Base-by-base conservation (phyloP, 2,329 filamentous ascomycete genomes). In the Emmonsia crescens region DNA sequence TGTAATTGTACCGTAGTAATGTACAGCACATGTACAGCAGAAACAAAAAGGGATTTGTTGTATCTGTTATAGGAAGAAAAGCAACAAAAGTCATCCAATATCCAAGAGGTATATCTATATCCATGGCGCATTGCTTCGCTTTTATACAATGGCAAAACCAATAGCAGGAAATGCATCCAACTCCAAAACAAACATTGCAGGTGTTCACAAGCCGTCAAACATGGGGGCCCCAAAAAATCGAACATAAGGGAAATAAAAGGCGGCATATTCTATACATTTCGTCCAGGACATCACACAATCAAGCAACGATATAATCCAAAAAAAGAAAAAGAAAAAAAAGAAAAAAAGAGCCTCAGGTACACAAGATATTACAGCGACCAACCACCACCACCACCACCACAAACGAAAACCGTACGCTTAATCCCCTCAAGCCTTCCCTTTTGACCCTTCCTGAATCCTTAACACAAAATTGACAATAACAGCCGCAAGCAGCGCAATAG, bases 401-500 rank as follows among this genome's bases (percentile, higher is more conserved):
- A n/a, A 14, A 46, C 36, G n/a, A 33, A n/a, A 33, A 14, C 57
- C 40, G 0, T 12, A 59, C n/a, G 4, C 29, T 38, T 24, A 24
- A 14, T 12, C 42, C 29, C 27, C 27, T 58, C 40, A 52, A 40
- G 21, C 33, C 54, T 51, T 52, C 38, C 31, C 21, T 57, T 62
- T 60, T 31, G 49, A 29, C 2, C 62, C 66, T 38, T 75, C 72
- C 60, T 66, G 67, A 61, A 77, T 73, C 66, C 91, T 83, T 72
- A 99, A 79, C 44, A 96, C 87, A 74, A 99, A 97, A 80, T 99
- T 99, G 71, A 96, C 89, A 60, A 96, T 80, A n/a, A 99, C 90
- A 16, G 93, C 94, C 56, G 89, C 82, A 69, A 96, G 78, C 67
- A 99, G 79, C 60, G 93, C 89, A 69, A 96, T 83, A 57, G 93